Conservation (phyloP, 306 rosid species). For the Cicer arietinum region DNA sequence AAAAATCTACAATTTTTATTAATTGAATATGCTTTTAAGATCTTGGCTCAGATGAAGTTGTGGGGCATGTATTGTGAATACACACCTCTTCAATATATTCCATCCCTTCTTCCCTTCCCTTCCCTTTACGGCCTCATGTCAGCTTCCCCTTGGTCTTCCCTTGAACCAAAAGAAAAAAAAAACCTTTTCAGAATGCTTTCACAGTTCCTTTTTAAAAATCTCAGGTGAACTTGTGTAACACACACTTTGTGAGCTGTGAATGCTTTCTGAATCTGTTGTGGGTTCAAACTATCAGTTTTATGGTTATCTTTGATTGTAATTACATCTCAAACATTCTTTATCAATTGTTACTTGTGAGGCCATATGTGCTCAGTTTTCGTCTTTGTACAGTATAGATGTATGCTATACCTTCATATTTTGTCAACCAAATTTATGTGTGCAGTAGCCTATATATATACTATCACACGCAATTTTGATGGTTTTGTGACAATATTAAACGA, state of each 20-base stretch:
- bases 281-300: conserved; percentile 35
- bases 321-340: conserved; percentile 24
- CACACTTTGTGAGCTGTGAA: not conserved
- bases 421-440: not conserved
- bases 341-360: conserved; percentile 21
- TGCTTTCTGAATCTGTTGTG: conserved; percentile 11
- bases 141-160: conserved; percentile 5
- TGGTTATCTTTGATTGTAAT: conserved; percentile 30
- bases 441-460: conserved; percentile 4
- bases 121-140: not conserved
- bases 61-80: conserved; percentile 17
- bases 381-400: not conserved
- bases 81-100: conserved; percentile 21
- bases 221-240: conserved; percentile 11
- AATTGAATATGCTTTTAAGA: conserved; percentile 16
- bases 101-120: not conserved
- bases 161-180: not conserved
- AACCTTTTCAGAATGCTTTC: conserved; percentile 17
- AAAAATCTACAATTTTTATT: not conserved
- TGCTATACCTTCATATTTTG: not conserved
- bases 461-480: conserved; percentile 25
- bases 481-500: conserved; percentile 45
- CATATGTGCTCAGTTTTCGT: conserved; percentile 22
- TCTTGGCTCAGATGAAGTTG: conserved; percentile 7
- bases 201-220: conserved; percentile 5